Evolutionary conservation across 2,329 filamentous ascomycete species (phyloP), one percentile per base, ranked within the genome.

Genomic region (Dendryphion nanum): DNA sequence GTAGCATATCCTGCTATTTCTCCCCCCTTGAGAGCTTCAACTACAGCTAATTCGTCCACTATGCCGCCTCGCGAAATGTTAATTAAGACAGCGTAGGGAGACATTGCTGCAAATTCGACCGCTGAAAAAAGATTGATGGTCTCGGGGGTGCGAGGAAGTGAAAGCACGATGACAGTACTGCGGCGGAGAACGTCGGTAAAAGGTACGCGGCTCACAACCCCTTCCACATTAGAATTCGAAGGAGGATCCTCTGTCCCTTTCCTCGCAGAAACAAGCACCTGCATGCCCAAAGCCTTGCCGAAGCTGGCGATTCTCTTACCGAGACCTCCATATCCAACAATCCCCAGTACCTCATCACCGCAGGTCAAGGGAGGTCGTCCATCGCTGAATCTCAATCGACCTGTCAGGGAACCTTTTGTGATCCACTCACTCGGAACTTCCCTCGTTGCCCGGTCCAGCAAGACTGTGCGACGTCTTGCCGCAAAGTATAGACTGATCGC

Each of bases 11-110:
- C 74, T 3, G 69, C 66, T 30, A 77, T 73, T 42, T 56, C 55
- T 13, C 61, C 61, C n/a, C 70, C 57, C 31, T 63, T 66, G 37
- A 77, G 47, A 1, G 74, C 73, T 14, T 57, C 54, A 13, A 71
- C 63, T 10, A 78, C 55, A 4, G 73, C 74, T 1, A 55, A 54
- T 51, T 78, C 75, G 35, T 78, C 69, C 13, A 77, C 68, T 13
- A 76, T 70, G 1, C 73, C 73, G 12, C 74, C 74, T 16, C 75
- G 67, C 3, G 70, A 65, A 26, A 76, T 68, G 41, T 78, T 77
- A 40, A 77, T 59, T 8, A 77, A 29, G 3, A 76, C 53, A 2
- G 71, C 61, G 36, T 72, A 65, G 0, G 57, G 55, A 6, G 67
- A 63, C 70, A 77, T 77, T 6, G 50, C 50, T 13, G 59, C 51